Evolutionary conservation across 1,139 yeast genomes (phyloP).

Genomic region (Geotrichum reessii): DNA sequence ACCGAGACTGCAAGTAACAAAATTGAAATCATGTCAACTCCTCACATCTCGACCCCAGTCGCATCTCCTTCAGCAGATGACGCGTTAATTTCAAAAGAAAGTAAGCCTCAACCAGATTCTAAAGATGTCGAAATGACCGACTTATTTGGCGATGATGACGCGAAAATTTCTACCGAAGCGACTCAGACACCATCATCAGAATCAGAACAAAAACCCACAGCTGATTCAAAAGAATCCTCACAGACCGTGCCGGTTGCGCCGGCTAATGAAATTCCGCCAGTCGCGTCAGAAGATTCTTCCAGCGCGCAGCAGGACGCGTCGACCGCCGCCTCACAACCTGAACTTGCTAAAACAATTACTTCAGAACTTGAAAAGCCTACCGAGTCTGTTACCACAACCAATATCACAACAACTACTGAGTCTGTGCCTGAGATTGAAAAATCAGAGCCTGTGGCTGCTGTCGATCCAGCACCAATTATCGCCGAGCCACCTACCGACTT

Average conservation of each 20-base stretch:
- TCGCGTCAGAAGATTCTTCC: not conserved
- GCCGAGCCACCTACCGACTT: not conserved
- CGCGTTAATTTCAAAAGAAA: not conserved
- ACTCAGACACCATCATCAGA: not conserved
- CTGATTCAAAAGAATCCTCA: no score
- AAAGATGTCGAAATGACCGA: not conserved
- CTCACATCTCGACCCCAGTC: slow-evolving; percentile 8
- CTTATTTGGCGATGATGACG: not conserved
- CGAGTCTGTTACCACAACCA: not conserved
- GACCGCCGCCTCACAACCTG: not conserved
- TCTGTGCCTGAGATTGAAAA: not conserved
- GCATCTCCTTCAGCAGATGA: slow-evolving; percentile 6
- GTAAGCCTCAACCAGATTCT: not conserved
- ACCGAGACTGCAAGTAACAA: not conserved
- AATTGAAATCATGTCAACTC: slow-evolving; percentile 6
- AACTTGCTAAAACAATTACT: not conserved
- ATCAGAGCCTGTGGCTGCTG: not conserved
- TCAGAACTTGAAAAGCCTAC: not conserved
- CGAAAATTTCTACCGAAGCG: not conserved
- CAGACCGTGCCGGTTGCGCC: not conserved
- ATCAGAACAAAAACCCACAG: not conserved
- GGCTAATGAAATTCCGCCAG: no score
- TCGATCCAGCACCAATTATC: not conserved
- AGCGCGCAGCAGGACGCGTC: not conserved
- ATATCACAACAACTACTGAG: not conserved